These are phyloP conservation scores for Fusarium haematococcum DNA, from an alignment of 2,329 filamentous ascomycete species.

Conservation along the genomic window DNA sequence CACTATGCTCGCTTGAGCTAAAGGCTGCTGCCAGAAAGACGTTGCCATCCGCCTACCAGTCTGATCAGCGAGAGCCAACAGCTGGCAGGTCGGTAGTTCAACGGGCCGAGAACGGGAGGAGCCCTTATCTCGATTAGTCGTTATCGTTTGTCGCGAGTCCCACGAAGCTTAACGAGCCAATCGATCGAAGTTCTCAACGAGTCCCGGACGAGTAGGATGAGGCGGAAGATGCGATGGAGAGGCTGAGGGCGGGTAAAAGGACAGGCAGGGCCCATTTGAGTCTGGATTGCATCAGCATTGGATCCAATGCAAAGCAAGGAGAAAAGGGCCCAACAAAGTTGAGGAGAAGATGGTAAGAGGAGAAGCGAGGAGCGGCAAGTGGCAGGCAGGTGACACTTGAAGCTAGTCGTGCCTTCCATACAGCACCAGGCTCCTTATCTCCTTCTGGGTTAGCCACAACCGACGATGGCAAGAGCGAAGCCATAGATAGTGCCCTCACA, in stretches of 20 bases:
- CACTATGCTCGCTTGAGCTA: conserved; percentile 21
- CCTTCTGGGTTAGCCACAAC: conserved; percentile 31
- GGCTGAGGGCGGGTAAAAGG: conserved; percentile 21
- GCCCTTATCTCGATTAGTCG: conserved; percentile 30
- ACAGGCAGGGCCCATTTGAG: conserved; percentile 32
- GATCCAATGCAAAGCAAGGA: conserved; percentile 14
- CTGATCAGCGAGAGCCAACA: neutral
- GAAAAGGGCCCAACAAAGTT: conserved; percentile 8
- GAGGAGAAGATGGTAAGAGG: conserved; percentile 28
- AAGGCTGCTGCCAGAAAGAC: conserved; percentile 9
- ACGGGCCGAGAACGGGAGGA: conserved; percentile 15
- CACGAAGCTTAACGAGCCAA: conserved; percentile 29
- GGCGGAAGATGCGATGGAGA: conserved; percentile 10
- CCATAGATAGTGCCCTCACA: conserved; percentile 4
- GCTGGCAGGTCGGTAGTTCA: neutral
- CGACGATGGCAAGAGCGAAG: conserved; percentile 24
- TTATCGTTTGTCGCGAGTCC: conserved; percentile 16
- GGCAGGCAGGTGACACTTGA: conserved; percentile 20
- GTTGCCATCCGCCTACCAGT: neutral
- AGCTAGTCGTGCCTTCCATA: conserved; percentile 15
- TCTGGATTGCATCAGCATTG: conserved; percentile 39
- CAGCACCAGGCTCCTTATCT: conserved; percentile 19
- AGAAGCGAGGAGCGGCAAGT: conserved; percentile 7
- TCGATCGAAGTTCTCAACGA: conserved; percentile 19
- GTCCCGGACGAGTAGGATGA: conserved; percentile 11